Percentiles rank a stretch among this genome's conserved stretches.
Conservation (phyloP, 768 basidiomycete genomes). For the Tylopilus felleus region DNA sequence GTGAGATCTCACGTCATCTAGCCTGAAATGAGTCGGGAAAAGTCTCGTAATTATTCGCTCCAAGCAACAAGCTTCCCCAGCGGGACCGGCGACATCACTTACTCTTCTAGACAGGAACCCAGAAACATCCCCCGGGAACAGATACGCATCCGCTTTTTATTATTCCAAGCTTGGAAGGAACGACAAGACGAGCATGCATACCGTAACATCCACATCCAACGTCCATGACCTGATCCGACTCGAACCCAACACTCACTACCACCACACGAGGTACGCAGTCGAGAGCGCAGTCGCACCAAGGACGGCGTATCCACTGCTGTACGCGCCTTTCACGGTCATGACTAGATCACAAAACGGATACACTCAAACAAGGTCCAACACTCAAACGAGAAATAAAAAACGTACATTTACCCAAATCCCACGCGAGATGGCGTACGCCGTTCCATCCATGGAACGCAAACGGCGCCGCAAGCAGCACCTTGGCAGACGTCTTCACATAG, state of each 20-base stretch:
- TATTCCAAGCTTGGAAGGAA: neutral
- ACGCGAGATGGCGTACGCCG: slow-evolving; percentile 84
- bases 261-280: slow-evolving; percentile 57
- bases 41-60: no score
- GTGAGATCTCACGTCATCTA: no score
- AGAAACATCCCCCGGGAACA: neutral
- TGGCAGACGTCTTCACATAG: slow-evolving; percentile 70
- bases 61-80: neutral
- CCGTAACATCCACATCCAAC: neutral
- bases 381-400: neutral
- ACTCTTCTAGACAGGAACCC: neutral
- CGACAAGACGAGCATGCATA: neutral
- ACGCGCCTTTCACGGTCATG: slow-evolving; percentile 74
- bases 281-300: slow-evolving; percentile 73
- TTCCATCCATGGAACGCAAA: slow-evolving; percentile 92
- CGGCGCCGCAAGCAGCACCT: slow-evolving; percentile 76
- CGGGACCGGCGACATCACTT: neutral
- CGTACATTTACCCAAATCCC: slow-evolving; percentile 90
- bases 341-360: slow-evolving; percentile 42
- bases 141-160: neutral
- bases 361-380: neutral
- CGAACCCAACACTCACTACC: slow-evolving; percentile 30
- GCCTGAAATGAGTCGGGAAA: no score
- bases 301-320: slow-evolving; percentile 79
- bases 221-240: slow-evolving; percentile 28